Evolutionary conservation across 2,329 filamentous ascomycete species (phyloP), one percentile per base, ranked within the genome.

Genomic region (Tolypocladium sp.): DNA sequence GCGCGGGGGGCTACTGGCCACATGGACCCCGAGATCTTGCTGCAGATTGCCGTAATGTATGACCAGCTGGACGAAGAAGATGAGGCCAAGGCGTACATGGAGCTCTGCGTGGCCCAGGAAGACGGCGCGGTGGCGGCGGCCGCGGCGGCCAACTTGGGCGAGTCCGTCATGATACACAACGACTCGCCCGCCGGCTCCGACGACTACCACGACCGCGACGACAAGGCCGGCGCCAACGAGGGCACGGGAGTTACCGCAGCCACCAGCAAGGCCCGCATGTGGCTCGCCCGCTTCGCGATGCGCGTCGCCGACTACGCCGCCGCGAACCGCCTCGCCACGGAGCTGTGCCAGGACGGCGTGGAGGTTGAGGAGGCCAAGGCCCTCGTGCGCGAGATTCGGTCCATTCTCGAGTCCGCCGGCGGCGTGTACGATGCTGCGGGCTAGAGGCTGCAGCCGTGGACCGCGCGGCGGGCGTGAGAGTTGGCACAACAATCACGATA

Each of bases 361-460:
- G 94, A 97, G 73, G 91, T 97, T 2, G 94, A 99, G 71, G 94
- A 99, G 73, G 94, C 94, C 35, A 97, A 97, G 76, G 91, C 92
- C 4, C 77, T 97, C 65, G 89, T 96, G 62, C 83, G 91, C 62
- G 93, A 97, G 72, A 87, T 96, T 15, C 82, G 92, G 65, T 89
- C 89, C 5, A 83, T 90, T 64, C 82, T 92, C 73, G 89, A 91
- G 56, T 74, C 72, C n/a, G 69, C 70, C 12, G 74, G 67, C 35
- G 59, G 57, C 51, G 57, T 22, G 63, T 69, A 64, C 61, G 68
- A 66, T 33, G 54, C 65, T 62, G 55, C 60, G 63, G 57, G 63
- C 56, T 65, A 63, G 64, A 33, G 38, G 56, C 38, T 58, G 46
- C 46, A n/a, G 46, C 10, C 27, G 46, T 12, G 46, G 27, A 9